A percentile compares a stretch with the other conserved stretches of the same genome.
Evolutionary conservation across 441 rosid genomes (phyloP).

Genomic region (Gossypium aridum): DNA sequence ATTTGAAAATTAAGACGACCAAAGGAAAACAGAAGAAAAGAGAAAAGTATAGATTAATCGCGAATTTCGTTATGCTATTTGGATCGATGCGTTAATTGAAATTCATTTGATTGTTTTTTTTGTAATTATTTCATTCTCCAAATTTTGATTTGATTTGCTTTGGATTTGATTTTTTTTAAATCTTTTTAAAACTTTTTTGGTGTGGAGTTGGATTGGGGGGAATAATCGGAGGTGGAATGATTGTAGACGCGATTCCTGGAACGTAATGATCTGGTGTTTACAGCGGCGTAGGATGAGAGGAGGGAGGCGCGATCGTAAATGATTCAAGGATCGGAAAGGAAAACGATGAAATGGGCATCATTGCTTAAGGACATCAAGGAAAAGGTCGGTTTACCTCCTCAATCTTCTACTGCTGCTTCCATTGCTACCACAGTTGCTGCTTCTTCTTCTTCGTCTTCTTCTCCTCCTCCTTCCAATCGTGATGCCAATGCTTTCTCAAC

Average conservation of each 20-base stretch:
- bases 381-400: constrained; percentile 97
- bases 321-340: constrained; percentile 30
- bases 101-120: background rate
- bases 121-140: constrained; percentile 7
- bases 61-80: constrained; percentile 25
- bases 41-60: background rate
- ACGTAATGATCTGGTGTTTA: constrained; percentile 50
- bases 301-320: constrained; percentile 11
- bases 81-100: constrained; percentile 15
- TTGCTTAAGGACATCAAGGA: constrained; percentile 91
- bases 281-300: constrained; percentile 45
- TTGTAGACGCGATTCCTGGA: constrained; percentile 36
- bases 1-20: constrained; percentile 16
- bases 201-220: background rate
- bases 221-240: constrained; percentile 17
- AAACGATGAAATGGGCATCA: constrained; percentile 77
- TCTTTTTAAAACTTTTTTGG: background rate
- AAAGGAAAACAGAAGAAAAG: constrained; percentile 11
- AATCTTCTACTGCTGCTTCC: constrained; percentile 43
- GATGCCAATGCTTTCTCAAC: constrained; percentile 34
- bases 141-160: background rate
- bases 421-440: constrained; percentile 26
- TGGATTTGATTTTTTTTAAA: background rate
- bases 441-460: constrained; percentile 10
- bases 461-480: constrained; percentile 23